Percentiles rank a stretch among this genome's conserved stretches.
Conservation (phyloP, 2,329 filamentous ascomycete species). For the Colletotrichum eremochloae region DNA sequence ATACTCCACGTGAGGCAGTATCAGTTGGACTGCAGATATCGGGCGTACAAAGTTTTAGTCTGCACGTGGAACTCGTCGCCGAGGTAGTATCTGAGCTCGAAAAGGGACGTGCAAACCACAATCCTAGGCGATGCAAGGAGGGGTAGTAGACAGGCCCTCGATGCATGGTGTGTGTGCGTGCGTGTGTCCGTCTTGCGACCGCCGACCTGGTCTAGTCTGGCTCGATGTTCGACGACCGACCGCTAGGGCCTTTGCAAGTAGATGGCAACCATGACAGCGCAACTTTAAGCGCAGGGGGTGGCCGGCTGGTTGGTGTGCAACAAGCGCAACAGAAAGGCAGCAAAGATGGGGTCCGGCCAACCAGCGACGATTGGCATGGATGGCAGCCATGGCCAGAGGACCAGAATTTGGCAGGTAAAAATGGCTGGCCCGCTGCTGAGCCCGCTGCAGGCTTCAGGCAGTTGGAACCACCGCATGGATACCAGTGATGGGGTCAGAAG, state of each 20-base stretch:
- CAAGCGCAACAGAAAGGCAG: conserved; percentile 14
- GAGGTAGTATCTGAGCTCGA: conserved; percentile 32
- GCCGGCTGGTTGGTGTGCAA: conserved; percentile 19
- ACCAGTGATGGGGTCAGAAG: conserved; percentile 38
- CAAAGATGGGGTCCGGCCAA: conserved; percentile 22
- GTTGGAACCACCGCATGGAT: conserved; percentile 38
- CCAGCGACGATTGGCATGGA: conserved; percentile 28
- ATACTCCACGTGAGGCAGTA: conserved; percentile 41
- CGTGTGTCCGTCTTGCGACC: conserved; percentile 8
- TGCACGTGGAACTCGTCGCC: conserved; percentile 35
- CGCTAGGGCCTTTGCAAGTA: conserved; percentile 19
- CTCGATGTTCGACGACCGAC: conserved; percentile 18
- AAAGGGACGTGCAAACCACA: conserved; percentile 36
- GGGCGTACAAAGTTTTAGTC: conserved; percentile 42
- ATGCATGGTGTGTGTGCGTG: neutral
- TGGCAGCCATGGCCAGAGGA: conserved; percentile 17
- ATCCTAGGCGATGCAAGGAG: conserved; percentile 22
- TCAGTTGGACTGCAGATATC: conserved; percentile 34
- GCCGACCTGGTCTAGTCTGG: conserved; percentile 13
- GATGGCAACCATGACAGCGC: conserved; percentile 13
- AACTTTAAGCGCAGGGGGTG: conserved; percentile 14
- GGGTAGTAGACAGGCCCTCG: conserved; percentile 25
- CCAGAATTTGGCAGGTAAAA: conserved; percentile 9
- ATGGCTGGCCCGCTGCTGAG: conserved; percentile 14
- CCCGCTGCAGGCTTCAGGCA: conserved; percentile 39